Evolutionary conservation across 2,329 filamentous ascomycete species (phyloP), one percentile per base, ranked within the genome.

Genomic region (Zelopaecilomyces penicillatus): DNA sequence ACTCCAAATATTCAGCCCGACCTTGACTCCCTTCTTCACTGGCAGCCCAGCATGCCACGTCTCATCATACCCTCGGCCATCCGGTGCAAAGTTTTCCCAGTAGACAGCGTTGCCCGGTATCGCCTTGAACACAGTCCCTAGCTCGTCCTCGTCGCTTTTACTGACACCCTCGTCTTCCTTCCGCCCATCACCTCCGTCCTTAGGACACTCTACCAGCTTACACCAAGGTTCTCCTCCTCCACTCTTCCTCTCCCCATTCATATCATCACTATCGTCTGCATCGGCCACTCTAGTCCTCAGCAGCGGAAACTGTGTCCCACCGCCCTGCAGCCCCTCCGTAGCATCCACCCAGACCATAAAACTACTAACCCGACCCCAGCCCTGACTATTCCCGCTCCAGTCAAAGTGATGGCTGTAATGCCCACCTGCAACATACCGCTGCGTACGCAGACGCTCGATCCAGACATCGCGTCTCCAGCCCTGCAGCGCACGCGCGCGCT

Each of bases 1-100:
- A 48, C 71, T 76, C 75, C 75, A 78, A 42, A 78, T 76, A 49
- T 78, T 78, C 53, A 78, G 47, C 3, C 75, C 75, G 45, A 78
- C 67, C 57, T 78, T 78, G 44, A 63, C 64, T 6, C 74, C 75
- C 45, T 66, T 62, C 33, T 53, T 60, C 8, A 78, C 74, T 2
- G 71, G 70, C 50, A 77, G 47, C 1, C 73, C 73, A 34, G 73
- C 73, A 55, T 78, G 75, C 72, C 73, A 78, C 30, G 73, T 73
- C 61, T 76, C 72, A 12, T 72, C 65, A 51, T 69, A 76, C 1
- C 73, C 73, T 44, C 65, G 64, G 3, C 74, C 71, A 47, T 76
- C 71, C 1, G 71, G 61, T 7, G 65, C 64, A 53, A 78, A 78
- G 53, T 78, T 78, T 57, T 77, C 74, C 75, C 75, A 78, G 48